Evolutionary conservation across 2,329 filamentous ascomycete species (phyloP).

Genomic region (Amphichorda felina): DNA sequence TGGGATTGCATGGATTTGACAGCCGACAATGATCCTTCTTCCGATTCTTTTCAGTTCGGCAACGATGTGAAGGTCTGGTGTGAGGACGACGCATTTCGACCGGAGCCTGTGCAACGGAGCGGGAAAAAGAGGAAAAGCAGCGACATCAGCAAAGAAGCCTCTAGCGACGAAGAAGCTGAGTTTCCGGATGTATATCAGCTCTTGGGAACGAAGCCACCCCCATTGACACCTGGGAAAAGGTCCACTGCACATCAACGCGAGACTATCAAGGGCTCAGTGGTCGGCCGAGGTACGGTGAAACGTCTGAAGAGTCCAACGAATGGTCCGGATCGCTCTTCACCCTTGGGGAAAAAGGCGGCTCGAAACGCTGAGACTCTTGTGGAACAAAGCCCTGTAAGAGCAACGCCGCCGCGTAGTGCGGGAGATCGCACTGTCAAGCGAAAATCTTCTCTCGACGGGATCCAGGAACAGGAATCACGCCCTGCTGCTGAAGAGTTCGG

Average conservation of each 20-base stretch:
- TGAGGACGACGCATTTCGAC: constrained; percentile 25
- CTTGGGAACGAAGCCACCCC: constrained; percentile 25
- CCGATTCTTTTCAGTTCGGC: constrained; percentile 21
- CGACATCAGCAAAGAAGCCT: constrained; percentile 27
- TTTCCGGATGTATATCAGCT: constrained; percentile 44
- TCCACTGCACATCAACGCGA: neutral
- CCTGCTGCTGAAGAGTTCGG: constrained; percentile 4
- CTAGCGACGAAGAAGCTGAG: constrained; percentile 24
- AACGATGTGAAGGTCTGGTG: constrained; percentile 29
- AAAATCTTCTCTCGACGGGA: neutral
- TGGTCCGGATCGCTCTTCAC: neutral
- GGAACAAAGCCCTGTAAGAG: neutral
- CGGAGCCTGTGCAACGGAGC: constrained; percentile 23
- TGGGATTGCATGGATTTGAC: constrained; percentile 29
- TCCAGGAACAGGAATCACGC: constrained; percentile 3
- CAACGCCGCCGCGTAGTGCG: neutral
- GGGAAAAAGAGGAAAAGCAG: constrained; percentile 41
- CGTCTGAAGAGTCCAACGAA: neutral
- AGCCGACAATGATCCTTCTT: constrained; percentile 18
- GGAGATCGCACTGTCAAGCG: too few relatives aligned
- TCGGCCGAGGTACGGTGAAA: neutral
- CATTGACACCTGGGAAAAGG: constrained; percentile 17
- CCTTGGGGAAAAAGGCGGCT: neutral
- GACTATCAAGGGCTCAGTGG: neutral
- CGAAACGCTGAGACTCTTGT: neutral